Base-by-base conservation (phyloP, 306 rosid genomes). In the Casuarina cunninghamiana region DNA sequence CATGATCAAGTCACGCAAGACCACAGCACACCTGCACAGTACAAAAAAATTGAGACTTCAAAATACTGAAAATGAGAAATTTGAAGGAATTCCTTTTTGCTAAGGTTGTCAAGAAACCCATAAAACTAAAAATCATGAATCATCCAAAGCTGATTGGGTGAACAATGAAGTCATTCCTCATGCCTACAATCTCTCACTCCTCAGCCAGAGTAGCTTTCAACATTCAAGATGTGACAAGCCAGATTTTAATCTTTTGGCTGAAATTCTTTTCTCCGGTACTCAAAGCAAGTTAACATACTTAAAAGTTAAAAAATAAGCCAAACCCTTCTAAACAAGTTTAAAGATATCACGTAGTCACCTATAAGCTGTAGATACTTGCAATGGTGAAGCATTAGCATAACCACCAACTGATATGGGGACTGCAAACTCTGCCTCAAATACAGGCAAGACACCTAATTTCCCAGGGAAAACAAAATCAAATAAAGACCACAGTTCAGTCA, bases 401-500 rank as follows among this genome's bases (percentile, higher is more conserved):
- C 99, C 97, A 69, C 99, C 99, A 76, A 95, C 97, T 44, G 96
- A 83, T 82, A 95, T 95, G 78, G 99, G 99, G 84, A 92, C 99
- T 70, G 99, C 88, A 86, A 95, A 95, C 84, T 93, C 97, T 15
- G 96, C 97, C 86, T 95, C 98, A 87, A 95, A 95, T 71, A 95
- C 87, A 83, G 98, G 98, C 87, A 92, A 88, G 74, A 95, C 98
- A 80, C 98, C 98, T 84, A 95, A 84, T 85, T 92, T 95, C 77
- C 98, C 98, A 78, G 98, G 98, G 82, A 95, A 95, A 84, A 95
- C 98, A 86, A 95, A 95, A 87, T 95, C 98, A 91, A 92, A 95
- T 89, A 95, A 86, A 72, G 98, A 95, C 98, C 98, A 95, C 69
- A 95, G 81, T 83, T 95, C 98, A 46, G 88, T 73, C 90, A 95